Evolutionary conservation across 331 rosid genomes (phyloP), one percentile per base, ranked within the genome.

Genomic region (Acacia concinna): DNA sequence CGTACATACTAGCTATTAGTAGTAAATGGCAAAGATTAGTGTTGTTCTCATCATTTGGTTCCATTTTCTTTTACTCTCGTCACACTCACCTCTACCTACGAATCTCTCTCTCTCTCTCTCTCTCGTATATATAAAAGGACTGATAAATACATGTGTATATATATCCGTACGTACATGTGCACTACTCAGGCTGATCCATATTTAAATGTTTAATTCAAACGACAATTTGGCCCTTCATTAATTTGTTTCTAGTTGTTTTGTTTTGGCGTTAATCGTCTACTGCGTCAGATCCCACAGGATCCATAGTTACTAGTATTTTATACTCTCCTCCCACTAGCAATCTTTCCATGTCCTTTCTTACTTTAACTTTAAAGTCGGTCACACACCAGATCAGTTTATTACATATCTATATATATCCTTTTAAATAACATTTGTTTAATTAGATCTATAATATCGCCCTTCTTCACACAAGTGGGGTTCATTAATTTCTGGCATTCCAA

Each of bases 81-180:
- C 59, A 8, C 59, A 51, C 23, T 51, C 59, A 51, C 27, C 59
- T 8, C 27, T 1, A 0, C 8, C 2, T n/a, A n/a, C n/a, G n/a
- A n/a, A n/a, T 20, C 59, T n/a, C 59, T 6, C 27, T 21, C 62
- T 8, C 54, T 5, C 54, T 5, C 51, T 44, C 51, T 44, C 15
- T 44, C 0, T 44, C 14, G 0, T 52, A 10, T 56, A 23, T 8
- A 56, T 56, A 56, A 2, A 10, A 56, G 1, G 63, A 56, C 28
- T 21, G 62, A 1, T 10, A 15, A 0, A 18, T 18, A 49, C 25
- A 27, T 41, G 34, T 20, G 34, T 20, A 27, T 68, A 54, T 66
- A 12, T 38, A 7, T 38, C 51, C 73, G 73, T 69, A 69, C 74
- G 38, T 31, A 69, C 74, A 69, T 25, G 74, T 25, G 37, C 74